phyloP scores from a whole-genome alignment of 495 filamentous ascomycete species.

The Neurospora sp. region DNA sequence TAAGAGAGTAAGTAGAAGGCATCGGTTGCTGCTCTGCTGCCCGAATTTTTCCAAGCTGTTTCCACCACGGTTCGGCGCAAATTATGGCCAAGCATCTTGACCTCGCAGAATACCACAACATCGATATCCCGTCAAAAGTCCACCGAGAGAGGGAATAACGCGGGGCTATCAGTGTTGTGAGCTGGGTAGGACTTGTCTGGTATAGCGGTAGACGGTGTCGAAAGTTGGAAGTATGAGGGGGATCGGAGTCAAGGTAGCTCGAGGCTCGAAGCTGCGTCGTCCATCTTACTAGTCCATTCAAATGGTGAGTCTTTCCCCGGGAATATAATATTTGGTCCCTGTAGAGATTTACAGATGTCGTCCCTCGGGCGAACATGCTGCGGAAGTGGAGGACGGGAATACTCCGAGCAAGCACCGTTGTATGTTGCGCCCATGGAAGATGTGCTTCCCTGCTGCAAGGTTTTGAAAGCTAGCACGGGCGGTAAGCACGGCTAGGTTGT shows the following conservation, averaged over 20 bases:
- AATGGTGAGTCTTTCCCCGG: not conserved
- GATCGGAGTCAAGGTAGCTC: not conserved
- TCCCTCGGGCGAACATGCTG: not conserved
- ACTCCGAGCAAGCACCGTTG: not conserved
- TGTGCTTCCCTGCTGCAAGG: not conserved
- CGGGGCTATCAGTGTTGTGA: not conserved
- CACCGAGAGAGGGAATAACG: not conserved
- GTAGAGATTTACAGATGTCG: not conserved
- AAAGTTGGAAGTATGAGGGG: not conserved
- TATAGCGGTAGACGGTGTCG: not conserved
- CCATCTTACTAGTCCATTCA: not conserved
- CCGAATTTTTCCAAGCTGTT: not conserved
- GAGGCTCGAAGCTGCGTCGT: not conserved
- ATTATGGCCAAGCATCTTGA: not conserved
- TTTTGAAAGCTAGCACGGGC: not conserved
- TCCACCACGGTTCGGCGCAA: not conserved
- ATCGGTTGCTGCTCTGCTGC: not conserved
- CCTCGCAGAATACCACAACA: not conserved
- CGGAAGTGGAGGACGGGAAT: not conserved
- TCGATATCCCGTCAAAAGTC: not conserved
- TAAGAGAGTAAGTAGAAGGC: not conserved
- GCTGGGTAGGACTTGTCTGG: not conserved
- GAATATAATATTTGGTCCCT: not conserved
- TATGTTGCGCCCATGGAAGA: not conserved
- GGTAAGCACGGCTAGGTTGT: not conserved